phyloP scores from a whole-genome alignment of 108 stramenopile species.

The Cyclotella kingstonii region DNA sequence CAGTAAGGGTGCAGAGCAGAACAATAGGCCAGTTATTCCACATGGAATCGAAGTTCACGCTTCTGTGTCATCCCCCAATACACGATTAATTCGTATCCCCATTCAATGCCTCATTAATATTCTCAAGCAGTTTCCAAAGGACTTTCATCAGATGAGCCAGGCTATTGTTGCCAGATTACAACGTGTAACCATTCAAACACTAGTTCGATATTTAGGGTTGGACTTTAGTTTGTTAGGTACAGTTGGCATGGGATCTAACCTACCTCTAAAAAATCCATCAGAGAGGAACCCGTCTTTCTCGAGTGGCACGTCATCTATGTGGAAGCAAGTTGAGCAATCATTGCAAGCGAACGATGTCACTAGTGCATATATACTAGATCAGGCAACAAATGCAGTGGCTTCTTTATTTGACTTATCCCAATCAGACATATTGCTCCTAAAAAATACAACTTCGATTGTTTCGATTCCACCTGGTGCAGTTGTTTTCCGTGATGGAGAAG shows the following conservation, averaged over 20 bases:
- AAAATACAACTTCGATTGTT: slow-evolving; percentile 9
- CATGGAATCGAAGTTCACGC: slow-evolving; percentile 25
- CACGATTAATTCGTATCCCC: slow-evolving; percentile 42
- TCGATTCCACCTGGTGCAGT: not conserved
- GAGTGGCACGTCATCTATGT: slow-evolving; percentile 7
- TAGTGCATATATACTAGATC: slow-evolving; percentile 5
- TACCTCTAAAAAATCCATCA: not conserved
- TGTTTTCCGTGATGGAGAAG: slow-evolving; percentile 8
- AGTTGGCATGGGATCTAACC: not conserved
- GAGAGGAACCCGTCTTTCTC: not conserved
- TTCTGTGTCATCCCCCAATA: slow-evolving; percentile 22
- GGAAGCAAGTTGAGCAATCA: slow-evolving; percentile 16
- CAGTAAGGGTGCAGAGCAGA: not conserved
- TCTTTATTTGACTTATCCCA: slow-evolving; percentile 11
- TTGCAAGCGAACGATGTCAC: not conserved
- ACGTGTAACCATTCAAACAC: slow-evolving; percentile 49
- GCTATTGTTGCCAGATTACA: slow-evolving; percentile 49
- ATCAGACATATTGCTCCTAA: not conserved
- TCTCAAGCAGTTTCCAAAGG: slow-evolving; percentile 35
- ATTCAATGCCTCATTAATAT: slow-evolving; percentile 33
- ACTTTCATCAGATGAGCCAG: slow-evolving; percentile 42
- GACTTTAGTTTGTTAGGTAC: slow-evolving; percentile 29
- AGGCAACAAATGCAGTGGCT: slow-evolving; percentile 15
- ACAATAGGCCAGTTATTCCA: slow-evolving; percentile 4
- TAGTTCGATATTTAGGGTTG: slow-evolving; percentile 48